Evolutionary conservation across 2,329 filamentous ascomycete genomes (phyloP), one percentile per base, ranked within the genome.

Genomic region (Diaporthe sp.): DNA sequence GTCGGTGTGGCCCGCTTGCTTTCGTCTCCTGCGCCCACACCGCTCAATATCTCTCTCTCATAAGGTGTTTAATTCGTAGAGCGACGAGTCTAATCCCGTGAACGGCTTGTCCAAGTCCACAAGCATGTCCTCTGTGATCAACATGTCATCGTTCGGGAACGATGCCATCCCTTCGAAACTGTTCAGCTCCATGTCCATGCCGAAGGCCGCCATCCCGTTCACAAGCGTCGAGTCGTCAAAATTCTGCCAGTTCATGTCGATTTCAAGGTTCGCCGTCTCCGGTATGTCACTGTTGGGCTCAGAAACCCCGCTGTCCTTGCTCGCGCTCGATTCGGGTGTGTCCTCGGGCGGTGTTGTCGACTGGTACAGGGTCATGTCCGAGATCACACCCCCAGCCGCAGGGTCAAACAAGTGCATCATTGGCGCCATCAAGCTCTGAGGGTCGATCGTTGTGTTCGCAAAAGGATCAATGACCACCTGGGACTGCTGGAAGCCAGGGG

Each of bases 271-370:
- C 4, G 87, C 85, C 7, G 85, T 86, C 74, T 92, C 91, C 3
- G 90, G 88, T 25, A 92, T 88, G 78, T 93, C 91, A 79, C 90
- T 92, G 76, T 88, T 92, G 13, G 90, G 89, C 79, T 92, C 91
- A 55, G 91, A 92, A 12, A 85, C 82, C 5, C 89, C 88, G 78
- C 88, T 88, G 74, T 92, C 90, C 81, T 92, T 91, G 82, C 86
- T 90, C 2, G 91, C 91, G 82, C 86, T 90, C 2, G 91, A 92
- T 78, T 92, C 91, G 0, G 91, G 91, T 10, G 91, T 93, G 80
- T 92, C 90, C 70, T 77, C 75, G 76, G 92, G 91, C 0, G 91
- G 90, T 34, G 91, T 91, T 74, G 89, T 83, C 1, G 88, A 87
- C 28, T 88, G 87, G 79, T 90, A 91, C 12, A 89, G 83, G 72